Conservation (phyloP, 2,329 filamentous ascomycete species). For the Colletotrichum tanaceti region DNA sequence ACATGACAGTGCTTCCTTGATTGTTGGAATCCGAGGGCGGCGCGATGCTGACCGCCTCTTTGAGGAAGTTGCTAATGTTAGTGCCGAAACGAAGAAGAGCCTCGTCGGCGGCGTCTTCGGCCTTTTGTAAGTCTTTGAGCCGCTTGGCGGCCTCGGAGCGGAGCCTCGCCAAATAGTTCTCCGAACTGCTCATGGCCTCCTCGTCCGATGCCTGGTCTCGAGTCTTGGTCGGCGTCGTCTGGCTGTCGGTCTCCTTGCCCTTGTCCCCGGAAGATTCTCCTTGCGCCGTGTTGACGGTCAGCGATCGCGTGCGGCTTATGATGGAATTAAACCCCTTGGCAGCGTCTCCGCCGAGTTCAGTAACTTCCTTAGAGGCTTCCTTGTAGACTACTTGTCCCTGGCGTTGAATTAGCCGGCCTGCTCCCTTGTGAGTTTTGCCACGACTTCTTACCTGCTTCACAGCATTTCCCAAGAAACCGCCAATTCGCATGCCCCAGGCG, state of each 20-base stretch:
- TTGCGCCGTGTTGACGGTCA: conserved; percentile 70
- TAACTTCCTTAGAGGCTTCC: conserved; percentile 86
- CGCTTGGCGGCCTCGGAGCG: conserved; percentile 82
- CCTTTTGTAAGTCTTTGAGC: conserved; percentile 87
- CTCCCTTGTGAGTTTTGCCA: not conserved
- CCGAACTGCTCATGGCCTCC: conserved; percentile 58
- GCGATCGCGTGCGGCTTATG: conserved; percentile 77
- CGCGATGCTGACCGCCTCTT: conserved; percentile 89
- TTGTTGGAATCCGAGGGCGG: conserved; percentile 70
- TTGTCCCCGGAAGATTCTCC: conserved; percentile 41
- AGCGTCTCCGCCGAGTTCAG: conserved; percentile 82
- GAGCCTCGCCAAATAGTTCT: conserved; percentile 80
- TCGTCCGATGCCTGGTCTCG: conserved; percentile 57
- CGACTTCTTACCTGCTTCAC: conserved; percentile 79
- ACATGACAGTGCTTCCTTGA: conserved; percentile 75
- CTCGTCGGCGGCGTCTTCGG: conserved; percentile 96
- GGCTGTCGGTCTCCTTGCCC: conserved; percentile 44
- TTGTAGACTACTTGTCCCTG: conserved; percentile 86
- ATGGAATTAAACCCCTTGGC: conserved; percentile 80
- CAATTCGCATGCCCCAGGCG: conserved; percentile 89
- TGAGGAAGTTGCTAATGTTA: conserved; percentile 89
- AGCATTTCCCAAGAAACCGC: conserved; percentile 90
- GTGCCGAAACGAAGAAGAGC: conserved; percentile 91
- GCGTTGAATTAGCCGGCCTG: conserved; percentile 13
- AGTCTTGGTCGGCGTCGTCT: conserved; percentile 60